These are phyloP conservation scores for Aspergillus olivimuriae DNA, from an alignment of 495 filamentous ascomycete species.

Conservation along the genomic window DNA sequence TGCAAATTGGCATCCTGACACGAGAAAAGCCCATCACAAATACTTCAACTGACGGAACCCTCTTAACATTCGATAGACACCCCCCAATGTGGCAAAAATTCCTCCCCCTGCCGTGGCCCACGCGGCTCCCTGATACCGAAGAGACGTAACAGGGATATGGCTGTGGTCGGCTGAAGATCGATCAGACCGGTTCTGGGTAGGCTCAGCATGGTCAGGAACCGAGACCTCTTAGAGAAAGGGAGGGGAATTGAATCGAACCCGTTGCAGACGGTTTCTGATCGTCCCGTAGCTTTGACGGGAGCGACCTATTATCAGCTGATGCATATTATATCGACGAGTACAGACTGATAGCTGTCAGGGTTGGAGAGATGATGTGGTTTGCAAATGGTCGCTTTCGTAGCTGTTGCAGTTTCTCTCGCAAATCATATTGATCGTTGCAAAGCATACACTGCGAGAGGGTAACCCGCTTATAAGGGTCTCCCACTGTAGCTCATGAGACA, in stretches of 20 bases:
- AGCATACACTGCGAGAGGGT: too few relatives aligned
- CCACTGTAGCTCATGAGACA: not conserved
- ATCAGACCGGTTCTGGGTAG: not conserved
- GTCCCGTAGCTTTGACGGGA: not conserved
- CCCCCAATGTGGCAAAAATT: conserved; percentile 25
- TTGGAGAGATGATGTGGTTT: not conserved
- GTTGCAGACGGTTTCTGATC: not conserved
- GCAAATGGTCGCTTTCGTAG: not conserved
- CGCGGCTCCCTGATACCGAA: conserved; percentile 25
- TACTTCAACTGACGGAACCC: conserved; percentile 27
- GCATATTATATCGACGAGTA: not conserved
- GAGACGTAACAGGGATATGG: conserved; percentile 16
- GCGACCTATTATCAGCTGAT: not conserved
- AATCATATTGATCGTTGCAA: too few relatives aligned
- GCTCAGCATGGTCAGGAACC: not conserved
- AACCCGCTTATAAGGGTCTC: not conserved
- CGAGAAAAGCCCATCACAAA: too few relatives aligned
- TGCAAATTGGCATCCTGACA: too few relatives aligned
- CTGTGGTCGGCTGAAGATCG: not conserved
- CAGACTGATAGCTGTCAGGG: not conserved
- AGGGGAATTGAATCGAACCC: not conserved
- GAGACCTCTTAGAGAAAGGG: too few relatives aligned
- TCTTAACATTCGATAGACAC: conserved; percentile 23
- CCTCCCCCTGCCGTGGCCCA: conserved; percentile 28
- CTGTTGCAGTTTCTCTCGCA: not conserved